Evolutionary conservation across 345 rosid species (phyloP).

Genomic region (Brassica napus): Da-Ae NC_063447.1:28649501-28650000

Average conservation of each 20-base stretch:
- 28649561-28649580: background rate
- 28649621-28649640: background rate
- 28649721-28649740: background rate
- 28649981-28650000: background rate
- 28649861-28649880: too few species aligned
- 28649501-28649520: too few species aligned
- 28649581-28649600: background rate
- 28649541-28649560: background rate
- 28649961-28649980: too few species aligned
- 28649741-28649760: background rate
- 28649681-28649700: background rate
- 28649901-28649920: too few species aligned
- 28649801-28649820: too few species aligned
- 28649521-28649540: background rate
- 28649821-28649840: too few species aligned
- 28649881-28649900: too few species aligned
- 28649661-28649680: background rate
- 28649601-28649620: background rate
- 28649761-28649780: too few species aligned
- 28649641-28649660: background rate
- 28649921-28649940: too few species aligned
- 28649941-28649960: too few species aligned
- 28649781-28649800: too few species aligned
- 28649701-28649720: background rate
- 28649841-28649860: too few species aligned